Evolutionary conservation across 2,329 filamentous ascomycete species (phyloP).

Genomic region (Colletotrichum costaricense): DNA sequence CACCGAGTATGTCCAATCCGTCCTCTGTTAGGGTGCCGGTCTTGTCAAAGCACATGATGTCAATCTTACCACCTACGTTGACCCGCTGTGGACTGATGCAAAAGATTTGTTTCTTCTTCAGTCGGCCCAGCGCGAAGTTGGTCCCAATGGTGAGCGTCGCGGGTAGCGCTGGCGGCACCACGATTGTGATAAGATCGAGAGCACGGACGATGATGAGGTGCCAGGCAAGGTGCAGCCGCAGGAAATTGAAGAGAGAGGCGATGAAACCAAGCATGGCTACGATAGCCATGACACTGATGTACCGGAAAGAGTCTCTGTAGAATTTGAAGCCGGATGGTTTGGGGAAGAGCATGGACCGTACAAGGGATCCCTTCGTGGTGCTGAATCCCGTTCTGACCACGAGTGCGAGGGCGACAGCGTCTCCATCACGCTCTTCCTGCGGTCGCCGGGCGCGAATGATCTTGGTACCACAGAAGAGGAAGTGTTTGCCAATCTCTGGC

Average conservation of each 20-base stretch:
- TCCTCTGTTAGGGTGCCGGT: constrained; percentile 98
- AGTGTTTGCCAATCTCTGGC: constrained; percentile 85
- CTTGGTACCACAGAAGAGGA: constrained; percentile 95
- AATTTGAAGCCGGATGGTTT: constrained; percentile 99
- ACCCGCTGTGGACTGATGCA: constrained; percentile 98
- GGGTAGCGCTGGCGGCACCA: constrained; percentile 93
- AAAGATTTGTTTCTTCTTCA: constrained; percentile 92
- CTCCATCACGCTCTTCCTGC: constrained; percentile 85
- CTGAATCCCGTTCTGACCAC: constrained; percentile 96
- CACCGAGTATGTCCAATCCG: constrained; percentile 90
- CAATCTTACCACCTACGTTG: constrained; percentile 95
- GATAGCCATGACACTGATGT: constrained; percentile 94
- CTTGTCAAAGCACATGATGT: constrained; percentile 98
- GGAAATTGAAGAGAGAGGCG: constrained; percentile 92
- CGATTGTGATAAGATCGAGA: constrained; percentile 95
- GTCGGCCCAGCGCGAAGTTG: constrained; percentile 88
- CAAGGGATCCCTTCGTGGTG: constrained; percentile 94
- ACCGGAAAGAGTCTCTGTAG: constrained; percentile 96
- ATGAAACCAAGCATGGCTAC: constrained; percentile 90
- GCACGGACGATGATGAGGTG: constrained; percentile 92
- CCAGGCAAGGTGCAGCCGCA: constrained; percentile 85
- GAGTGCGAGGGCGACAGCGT: constrained; percentile 91
- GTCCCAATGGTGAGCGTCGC: constrained; percentile 97
- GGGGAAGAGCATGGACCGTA: constrained; percentile 97
- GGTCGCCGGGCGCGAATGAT: constrained; percentile 91